phyloP scores from a whole-genome alignment of 2,329 filamentous ascomycete species.

The Ascochyta viciae-villosae region DNA sequence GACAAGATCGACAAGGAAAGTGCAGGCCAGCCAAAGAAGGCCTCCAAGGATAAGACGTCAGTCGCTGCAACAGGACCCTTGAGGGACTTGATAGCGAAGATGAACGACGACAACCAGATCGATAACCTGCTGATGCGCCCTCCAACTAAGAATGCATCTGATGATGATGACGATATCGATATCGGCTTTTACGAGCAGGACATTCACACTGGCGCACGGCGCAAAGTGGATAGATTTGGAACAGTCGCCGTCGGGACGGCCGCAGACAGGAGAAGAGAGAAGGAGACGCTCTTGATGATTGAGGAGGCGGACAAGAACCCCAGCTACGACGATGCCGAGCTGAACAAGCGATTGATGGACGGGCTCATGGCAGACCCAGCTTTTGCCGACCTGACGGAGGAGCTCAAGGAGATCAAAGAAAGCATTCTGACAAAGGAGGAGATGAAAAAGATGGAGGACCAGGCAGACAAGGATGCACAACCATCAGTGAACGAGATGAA shows the following conservation, averaged over 20 bases:
- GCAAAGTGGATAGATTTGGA: constrained; percentile 31
- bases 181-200: constrained; percentile 44
- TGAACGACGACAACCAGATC: constrained; percentile 1
- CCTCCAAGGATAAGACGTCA: neutral
- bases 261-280: constrained; percentile 32
- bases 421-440: constrained; percentile 24
- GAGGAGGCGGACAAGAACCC: constrained; percentile 33
- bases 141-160: neutral
- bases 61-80: neutral
- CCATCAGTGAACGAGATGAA: constrained; percentile 24
- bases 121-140: constrained; percentile 10
- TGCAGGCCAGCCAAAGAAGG: neutral
- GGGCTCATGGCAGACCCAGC: constrained; percentile 39
- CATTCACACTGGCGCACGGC: constrained; percentile 28
- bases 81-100: neutral
- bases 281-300: constrained; percentile 35
- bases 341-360: constrained; percentile 38
- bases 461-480: constrained; percentile 21
- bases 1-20: neutral
- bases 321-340: constrained; percentile 36
- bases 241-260: constrained; percentile 31
- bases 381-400: constrained; percentile 37
- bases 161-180: constrained; percentile 28
- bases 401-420: constrained; percentile 37
- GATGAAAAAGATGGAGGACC: constrained; percentile 1